A percentile compares a stretch with the other conserved stretches of the same genome.
Conservation (phyloP, 2,329 filamentous ascomycete species). For the Aspergillus sp. region DNA sequence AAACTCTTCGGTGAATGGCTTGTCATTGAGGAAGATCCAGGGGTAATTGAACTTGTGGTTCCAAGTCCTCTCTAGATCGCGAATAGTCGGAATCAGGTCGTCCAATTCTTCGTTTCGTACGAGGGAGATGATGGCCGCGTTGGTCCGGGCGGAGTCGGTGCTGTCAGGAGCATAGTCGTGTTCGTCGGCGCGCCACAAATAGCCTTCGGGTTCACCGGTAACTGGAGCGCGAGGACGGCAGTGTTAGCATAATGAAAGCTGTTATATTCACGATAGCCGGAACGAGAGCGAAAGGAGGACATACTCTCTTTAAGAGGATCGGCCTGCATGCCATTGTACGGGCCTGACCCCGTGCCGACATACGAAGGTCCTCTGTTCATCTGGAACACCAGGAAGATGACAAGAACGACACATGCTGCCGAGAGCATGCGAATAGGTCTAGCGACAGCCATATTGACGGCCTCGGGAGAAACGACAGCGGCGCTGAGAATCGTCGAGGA, state of each 20-base stretch:
- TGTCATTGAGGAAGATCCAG: slow-evolving; percentile 99
- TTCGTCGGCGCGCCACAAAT: slow-evolving; percentile 72
- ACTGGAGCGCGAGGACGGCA: slow-evolving; percentile 54
- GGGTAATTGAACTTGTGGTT: slow-evolving; percentile 99
- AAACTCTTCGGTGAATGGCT: slow-evolving; percentile 91
- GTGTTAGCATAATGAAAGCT: slow-evolving; percentile 5
- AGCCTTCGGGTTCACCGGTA: slow-evolving; percentile 80
- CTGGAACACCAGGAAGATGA: slow-evolving; percentile 79
- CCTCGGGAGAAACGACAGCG: slow-evolving; percentile 26
- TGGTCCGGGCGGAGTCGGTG: slow-evolving; percentile 79
- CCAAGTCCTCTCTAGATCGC: slow-evolving; percentile 91
- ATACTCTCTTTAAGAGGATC: slow-evolving; percentile 88
- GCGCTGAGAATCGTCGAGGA: not conserved
- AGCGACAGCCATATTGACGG: slow-evolving; percentile 74
- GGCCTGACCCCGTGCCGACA: slow-evolving; percentile 47
- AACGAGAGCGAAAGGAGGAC: slow-evolving; percentile 37
- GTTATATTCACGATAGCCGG: too few species aligned
- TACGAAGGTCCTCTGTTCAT: slow-evolving; percentile 60
- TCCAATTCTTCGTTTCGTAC: slow-evolving; percentile 89
- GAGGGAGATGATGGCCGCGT: slow-evolving; percentile 87
- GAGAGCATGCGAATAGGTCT: slow-evolving; percentile 81
- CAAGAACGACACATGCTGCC: slow-evolving; percentile 70
- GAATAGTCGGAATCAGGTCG: slow-evolving; percentile 85
- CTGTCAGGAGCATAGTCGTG: slow-evolving; percentile 79
- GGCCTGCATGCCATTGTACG: slow-evolving; percentile 65